phyloP scores from a whole-genome alignment of 805 yeast species.

The Diddensiella transvaalensis region DNA sequence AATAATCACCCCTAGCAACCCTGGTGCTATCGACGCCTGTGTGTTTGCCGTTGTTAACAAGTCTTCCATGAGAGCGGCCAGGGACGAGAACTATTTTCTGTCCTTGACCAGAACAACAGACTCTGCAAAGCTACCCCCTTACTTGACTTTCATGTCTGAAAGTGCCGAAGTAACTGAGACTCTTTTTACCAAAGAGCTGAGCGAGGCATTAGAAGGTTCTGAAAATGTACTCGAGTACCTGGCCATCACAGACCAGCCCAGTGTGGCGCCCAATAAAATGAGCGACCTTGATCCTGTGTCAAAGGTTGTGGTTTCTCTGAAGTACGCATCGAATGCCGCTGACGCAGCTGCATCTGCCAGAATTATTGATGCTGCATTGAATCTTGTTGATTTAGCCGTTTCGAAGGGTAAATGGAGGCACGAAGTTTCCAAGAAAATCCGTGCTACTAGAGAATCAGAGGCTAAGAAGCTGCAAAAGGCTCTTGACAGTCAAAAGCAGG shows the following conservation, averaged over 20 bases:
- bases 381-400: constrained; percentile 56
- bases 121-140: constrained; percentile 69
- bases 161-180: constrained; percentile 72
- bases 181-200: constrained; percentile 47
- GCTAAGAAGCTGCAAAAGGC: constrained; percentile 62
- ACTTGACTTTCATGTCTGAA: constrained; percentile 88
- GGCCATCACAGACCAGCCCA: constrained; percentile 80
- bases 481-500: constrained; percentile 63
- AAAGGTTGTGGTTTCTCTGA: constrained; percentile 49
- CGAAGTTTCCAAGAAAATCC: constrained; percentile 73
- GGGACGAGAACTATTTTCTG: constrained; percentile 75
- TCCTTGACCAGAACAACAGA: constrained; percentile 76
- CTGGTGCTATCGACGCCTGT: constrained; percentile 57
- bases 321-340: constrained; percentile 46
- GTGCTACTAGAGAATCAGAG: constrained; percentile 74
- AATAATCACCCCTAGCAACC: constrained; percentile 57
- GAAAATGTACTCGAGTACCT: constrained; percentile 55
- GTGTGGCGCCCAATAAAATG: constrained; percentile 61
- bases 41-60: constrained; percentile 84
- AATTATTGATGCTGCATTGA: constrained; percentile 54
- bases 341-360: constrained; percentile 49
- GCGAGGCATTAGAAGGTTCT: constrained; percentile 43
- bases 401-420: constrained; percentile 52
- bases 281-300: constrained; percentile 53
- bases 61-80: constrained; percentile 68